These are phyloP conservation scores for Apiospora sp. DNA, from an alignment of 2,329 filamentous ascomycete genomes.

Conservation along the genomic window DNA sequence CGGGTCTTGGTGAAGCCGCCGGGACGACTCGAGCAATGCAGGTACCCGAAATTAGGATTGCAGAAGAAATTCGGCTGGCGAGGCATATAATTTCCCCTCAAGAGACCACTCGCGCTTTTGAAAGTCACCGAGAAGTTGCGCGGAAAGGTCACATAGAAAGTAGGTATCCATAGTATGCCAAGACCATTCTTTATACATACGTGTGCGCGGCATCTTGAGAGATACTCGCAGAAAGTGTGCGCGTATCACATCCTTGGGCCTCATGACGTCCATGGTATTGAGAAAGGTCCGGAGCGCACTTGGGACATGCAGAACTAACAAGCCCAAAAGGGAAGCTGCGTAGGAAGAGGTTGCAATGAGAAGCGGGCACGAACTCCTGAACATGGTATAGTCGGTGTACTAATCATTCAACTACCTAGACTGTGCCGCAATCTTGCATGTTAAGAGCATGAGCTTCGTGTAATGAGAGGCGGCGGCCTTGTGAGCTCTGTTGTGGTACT, in stretches of 20 bases:
- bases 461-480: neutral
- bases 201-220: neutral
- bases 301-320: neutral
- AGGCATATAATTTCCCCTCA: neutral
- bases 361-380: neutral
- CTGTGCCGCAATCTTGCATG: neutral
- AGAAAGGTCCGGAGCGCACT: too few species aligned
- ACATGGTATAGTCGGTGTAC: neutral
- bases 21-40: neutral
- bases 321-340: neutral
- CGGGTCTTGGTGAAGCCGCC: neutral
- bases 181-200: neutral
- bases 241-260: too few species aligned
- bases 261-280: neutral
- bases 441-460: neutral
- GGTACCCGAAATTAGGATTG: neutral
- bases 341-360: neutral
- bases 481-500: neutral
- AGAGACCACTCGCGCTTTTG: neutral
- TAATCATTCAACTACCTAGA: neutral
- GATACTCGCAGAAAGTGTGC: neutral
- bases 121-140: neutral
- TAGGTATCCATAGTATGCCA: neutral
- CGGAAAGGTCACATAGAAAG: neutral
- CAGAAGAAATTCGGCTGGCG: neutral